Base-by-base conservation (phyloP, 148 eudicot species). In the Nepenthes mirabilis region DNA sequence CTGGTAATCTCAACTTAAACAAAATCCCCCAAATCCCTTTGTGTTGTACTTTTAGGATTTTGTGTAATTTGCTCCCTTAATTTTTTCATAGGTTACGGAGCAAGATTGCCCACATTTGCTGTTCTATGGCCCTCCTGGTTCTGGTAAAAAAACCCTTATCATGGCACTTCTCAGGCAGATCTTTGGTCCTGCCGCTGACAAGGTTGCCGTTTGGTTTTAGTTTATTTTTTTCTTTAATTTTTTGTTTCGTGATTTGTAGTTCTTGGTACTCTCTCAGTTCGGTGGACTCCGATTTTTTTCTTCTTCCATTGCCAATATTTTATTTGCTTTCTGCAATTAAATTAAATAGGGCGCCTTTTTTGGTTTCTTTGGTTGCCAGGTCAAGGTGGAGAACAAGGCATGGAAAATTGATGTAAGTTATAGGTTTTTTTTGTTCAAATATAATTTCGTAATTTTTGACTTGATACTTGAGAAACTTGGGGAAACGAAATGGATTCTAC, bases 101-200 rank as follows among this genome's bases (percentile, higher is more conserved):
- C 90, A 88, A 75, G 97, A 91, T 82, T 91, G 97, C 57, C 97
- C 97, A 0, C 97, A 91, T 77, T 71, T 91, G 75, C 78, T 91
- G 67, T 91, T 91, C 60, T 88, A 88, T 61, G 96, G 97, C 43
- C 97, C 96, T 3, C 74, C 94, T 23, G 97, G 97, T 36, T 71
- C 88, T 0, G 97, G 97, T 36, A 91, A 91, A 84, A 91, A 91
- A 80, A 88, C 97, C 82, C 96, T 91, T 72, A 81, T 91, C 12
- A 83, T 85, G 94, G 97, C 94, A 50, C 77, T 91, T 70, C 86
- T 88, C 32, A 74, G 94, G 48, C 90, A 91, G 76, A 91, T 91
- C 83, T 91, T 88, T 68, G 97, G 97, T 45, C 59, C 93, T 43
- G 68, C 90, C 50, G 96, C 84, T 34, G 97, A 91, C 45, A 91